A percentile compares a stretch with the other conserved stretches of the same genome.
These are phyloP conservation scores for Flammula alnicola DNA, from an alignment of 1,284 basidiomycete species.

Conservation along the genomic window DNA sequence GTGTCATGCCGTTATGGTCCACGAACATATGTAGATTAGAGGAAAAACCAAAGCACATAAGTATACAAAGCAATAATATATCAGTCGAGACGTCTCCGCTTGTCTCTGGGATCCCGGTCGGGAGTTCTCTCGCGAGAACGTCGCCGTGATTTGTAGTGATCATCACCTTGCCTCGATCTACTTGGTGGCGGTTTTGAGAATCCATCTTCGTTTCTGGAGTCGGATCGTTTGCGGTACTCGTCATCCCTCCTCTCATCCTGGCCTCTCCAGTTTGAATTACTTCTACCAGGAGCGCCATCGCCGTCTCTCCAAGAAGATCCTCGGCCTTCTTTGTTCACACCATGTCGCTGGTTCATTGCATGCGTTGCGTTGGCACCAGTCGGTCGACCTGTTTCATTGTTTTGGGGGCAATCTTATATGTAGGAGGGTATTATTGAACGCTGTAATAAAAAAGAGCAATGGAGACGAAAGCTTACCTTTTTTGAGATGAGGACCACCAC, in stretches of 20 bases:
- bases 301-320: constrained; percentile 50
- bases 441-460: not conserved
- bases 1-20: not conserved
- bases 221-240: constrained; percentile 31
- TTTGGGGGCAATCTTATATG: constrained; percentile 73
- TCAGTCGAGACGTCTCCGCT: constrained; percentile 42
- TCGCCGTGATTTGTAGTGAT: constrained; percentile 32
- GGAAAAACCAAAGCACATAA: not conserved
- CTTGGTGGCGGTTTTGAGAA: constrained; percentile 24
- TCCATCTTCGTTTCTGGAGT: constrained; percentile 19
- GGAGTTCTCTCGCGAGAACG: constrained; percentile 49
- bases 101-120: constrained; percentile 39
- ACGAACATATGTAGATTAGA: not conserved
- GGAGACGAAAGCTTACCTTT: constrained; percentile 59
- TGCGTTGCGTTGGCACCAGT: constrained; percentile 55
- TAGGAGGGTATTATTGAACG: no score
- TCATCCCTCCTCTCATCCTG: constrained; percentile 22
- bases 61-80: not conserved
- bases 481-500: constrained; percentile 89
- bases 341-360: constrained; percentile 45
- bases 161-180: constrained; percentile 21
- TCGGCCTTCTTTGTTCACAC: constrained; percentile 25
- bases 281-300: constrained; percentile 32
- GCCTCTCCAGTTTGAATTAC: constrained; percentile 13
- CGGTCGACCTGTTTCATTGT: constrained; percentile 51